phyloP scores from a whole-genome alignment of 1,284 basidiomycete genomes.

The Apiotrichum veenhuisii region DNA sequence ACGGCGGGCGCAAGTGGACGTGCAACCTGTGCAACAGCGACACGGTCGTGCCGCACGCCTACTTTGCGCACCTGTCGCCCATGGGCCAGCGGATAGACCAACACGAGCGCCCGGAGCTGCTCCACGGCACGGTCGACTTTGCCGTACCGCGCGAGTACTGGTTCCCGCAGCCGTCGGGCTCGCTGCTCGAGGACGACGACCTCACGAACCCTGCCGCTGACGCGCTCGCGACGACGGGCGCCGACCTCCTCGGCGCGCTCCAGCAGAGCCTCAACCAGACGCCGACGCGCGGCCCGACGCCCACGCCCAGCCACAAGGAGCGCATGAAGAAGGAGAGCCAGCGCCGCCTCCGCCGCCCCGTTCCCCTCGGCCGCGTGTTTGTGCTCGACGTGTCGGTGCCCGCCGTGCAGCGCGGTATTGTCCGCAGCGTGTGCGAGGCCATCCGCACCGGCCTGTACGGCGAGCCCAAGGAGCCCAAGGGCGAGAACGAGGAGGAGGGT shows the following conservation, averaged over 20 bases:
- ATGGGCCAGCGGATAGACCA: constrained; percentile 80
- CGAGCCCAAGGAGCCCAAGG: constrained; percentile 49
- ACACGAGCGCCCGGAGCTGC: constrained; percentile 76
- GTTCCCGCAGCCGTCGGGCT: constrained; percentile 59
- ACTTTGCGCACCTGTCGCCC: constrained; percentile 81
- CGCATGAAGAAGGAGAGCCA: constrained; percentile 31
- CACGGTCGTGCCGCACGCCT: constrained; percentile 76
- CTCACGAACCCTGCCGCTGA: constrained; percentile 43
- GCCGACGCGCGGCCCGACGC: constrained; percentile 44
- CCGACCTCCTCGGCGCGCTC: constrained; percentile 43
- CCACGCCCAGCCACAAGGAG: constrained; percentile 35
- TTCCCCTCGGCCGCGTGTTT: constrained; percentile 76
- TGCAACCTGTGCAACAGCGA: constrained; percentile 87
- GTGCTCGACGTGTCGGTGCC: constrained; percentile 79
- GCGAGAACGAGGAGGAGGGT: constrained; percentile 43
- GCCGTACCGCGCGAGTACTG: constrained; percentile 81
- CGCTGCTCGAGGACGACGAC: constrained; percentile 57
- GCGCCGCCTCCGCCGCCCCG: constrained; percentile 56
- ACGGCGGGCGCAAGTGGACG: constrained; percentile 81
- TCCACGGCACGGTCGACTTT: constrained; percentile 90
- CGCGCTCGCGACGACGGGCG: constrained; percentile 40
- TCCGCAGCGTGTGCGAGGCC: constrained; percentile 65
- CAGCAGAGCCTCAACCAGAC: constrained; percentile 41
- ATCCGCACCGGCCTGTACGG: constrained; percentile 70
- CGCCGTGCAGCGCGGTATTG: constrained; percentile 67